A percentile compares a stretch with the other conserved stretches of the same genome.
Conservation (phyloP, 2,329 filamentous ascomycete species). For the Cercospora brassicicola region DNA sequence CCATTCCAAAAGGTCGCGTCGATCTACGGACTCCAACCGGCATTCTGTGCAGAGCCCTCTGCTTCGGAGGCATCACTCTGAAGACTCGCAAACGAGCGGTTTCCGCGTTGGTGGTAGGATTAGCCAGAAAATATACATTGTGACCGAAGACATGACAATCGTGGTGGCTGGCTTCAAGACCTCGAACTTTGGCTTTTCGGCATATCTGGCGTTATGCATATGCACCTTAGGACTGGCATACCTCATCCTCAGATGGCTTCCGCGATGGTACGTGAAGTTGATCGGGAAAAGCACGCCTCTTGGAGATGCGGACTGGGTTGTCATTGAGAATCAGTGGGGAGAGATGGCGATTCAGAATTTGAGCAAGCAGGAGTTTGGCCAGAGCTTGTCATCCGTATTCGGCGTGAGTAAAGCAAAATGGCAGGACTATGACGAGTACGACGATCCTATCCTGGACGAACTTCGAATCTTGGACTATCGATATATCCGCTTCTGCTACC, state of each 20-base stretch:
- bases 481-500: constrained; percentile 89
- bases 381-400: constrained; percentile 67
- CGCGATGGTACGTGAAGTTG: constrained; percentile 77
- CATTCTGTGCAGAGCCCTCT: constrained; percentile 53
- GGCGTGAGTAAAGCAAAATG: constrained; percentile 63
- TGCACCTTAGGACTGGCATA: constrained; percentile 75
- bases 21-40: constrained; percentile 25
- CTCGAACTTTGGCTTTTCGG: constrained; percentile 64
- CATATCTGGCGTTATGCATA: constrained; percentile 71
- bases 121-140: constrained; percentile 90
- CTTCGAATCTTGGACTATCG: constrained; percentile 85
- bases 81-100: constrained; percentile 65
- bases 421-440: constrained; percentile 68
- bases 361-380: constrained; percentile 58
- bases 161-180: constrained; percentile 90
- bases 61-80: constrained; percentile 70
- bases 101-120: constrained; percentile 61
- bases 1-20: constrained; percentile 49
- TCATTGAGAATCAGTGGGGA: constrained; percentile 96
- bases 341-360: constrained; percentile 80
- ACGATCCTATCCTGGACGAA: constrained; percentile 72
- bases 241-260: constrained; percentile 85
- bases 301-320: constrained; percentile 81
- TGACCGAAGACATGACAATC: constrained; percentile 90
- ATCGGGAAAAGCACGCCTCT: constrained; percentile 69